Conservation (phyloP, 2,329 filamentous ascomycete genomes). For the Parascedosporium putredinis region DNA sequence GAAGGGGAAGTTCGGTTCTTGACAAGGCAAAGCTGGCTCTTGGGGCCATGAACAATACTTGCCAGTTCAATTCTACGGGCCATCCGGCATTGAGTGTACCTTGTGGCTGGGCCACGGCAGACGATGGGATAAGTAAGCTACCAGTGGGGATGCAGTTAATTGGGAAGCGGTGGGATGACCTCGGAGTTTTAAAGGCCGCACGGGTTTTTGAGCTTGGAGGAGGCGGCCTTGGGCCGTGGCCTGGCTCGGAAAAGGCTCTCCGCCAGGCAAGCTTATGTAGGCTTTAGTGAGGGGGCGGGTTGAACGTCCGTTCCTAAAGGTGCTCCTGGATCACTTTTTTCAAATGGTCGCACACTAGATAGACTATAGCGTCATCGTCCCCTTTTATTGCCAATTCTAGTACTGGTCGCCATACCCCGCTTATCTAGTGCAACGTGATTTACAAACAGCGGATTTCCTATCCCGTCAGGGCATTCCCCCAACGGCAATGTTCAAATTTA, state of each 20-base stretch:
- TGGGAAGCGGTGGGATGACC: conserved; percentile 18
- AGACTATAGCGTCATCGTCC: not conserved
- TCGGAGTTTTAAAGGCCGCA: conserved; percentile 18
- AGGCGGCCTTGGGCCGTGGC: not conserved
- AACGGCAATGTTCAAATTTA: too few relatives aligned
- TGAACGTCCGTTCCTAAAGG: too few relatives aligned
- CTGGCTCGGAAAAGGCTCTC: not conserved
- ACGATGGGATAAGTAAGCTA: conserved; percentile 14
- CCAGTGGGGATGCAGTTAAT: conserved; percentile 23
- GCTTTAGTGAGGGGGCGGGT: not conserved
- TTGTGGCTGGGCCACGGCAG: conserved; percentile 21
- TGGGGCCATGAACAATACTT: conserved; percentile 32
- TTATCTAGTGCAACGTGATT: too few relatives aligned
- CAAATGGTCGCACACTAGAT: too few relatives aligned
- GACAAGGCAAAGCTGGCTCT: conserved; percentile 32
- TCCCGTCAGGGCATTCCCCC: too few relatives aligned
- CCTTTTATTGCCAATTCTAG: not conserved
- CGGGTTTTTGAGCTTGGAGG: conserved; percentile 20
- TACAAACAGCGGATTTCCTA: too few relatives aligned
- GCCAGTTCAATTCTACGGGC: conserved; percentile 38
- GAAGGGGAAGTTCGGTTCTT: conserved; percentile 19
- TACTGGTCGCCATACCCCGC: not conserved
- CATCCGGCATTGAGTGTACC: conserved; percentile 39
- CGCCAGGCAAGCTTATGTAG: not conserved
- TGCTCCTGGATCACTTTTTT: too few relatives aligned